Evolutionary conservation across 108 stramenopile genomes (phyloP).

Genomic region (Seminavis robusta): DNA sequence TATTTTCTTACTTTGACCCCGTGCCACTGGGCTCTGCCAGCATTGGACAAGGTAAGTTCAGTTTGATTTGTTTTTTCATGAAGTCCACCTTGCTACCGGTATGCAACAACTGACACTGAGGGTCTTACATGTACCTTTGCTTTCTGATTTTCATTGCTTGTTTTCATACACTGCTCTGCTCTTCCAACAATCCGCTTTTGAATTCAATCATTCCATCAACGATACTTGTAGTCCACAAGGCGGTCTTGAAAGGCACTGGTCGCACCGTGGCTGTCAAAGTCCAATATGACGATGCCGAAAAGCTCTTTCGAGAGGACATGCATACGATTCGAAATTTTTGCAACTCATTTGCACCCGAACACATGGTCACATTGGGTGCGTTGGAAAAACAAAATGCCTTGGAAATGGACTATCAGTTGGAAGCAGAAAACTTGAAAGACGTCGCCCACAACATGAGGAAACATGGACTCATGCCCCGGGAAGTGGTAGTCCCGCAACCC

Average conservation of each 20-base stretch:
- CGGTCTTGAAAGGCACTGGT: slow-evolving; percentile 36
- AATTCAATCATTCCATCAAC: too few species aligned
- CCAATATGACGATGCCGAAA: slow-evolving; percentile 68
- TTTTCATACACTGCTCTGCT: too few species aligned
- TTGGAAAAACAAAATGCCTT: slow-evolving; percentile 48
- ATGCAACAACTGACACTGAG: too few species aligned
- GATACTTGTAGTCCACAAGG: slow-evolving; percentile 63
- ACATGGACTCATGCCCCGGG: slow-evolving; percentile 41
- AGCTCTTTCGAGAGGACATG: slow-evolving; percentile 74
- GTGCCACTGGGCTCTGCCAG: slow-evolving; percentile 57
- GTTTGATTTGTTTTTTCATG: too few species aligned
- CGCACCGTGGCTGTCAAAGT: slow-evolving; percentile 77
- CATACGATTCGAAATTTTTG: slow-evolving; percentile 69
- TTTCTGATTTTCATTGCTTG: too few species aligned
- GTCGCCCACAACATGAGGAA: slow-evolving; percentile 49
- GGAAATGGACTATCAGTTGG: slow-evolving; percentile 69
- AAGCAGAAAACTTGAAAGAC: slow-evolving; percentile 69
- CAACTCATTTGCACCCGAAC: slow-evolving; percentile 53
- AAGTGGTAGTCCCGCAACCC: slow-evolving; percentile 60
- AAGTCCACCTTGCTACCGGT: too few species aligned
- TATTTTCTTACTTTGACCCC: slow-evolving; percentile 52
- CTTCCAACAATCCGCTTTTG: too few species aligned
- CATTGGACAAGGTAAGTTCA: slow-evolving; percentile 69
- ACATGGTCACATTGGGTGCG: slow-evolving; percentile 49
- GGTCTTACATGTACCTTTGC: too few species aligned